Evolutionary conservation across 2,329 filamentous ascomycete species (phyloP), one percentile per base, ranked within the genome.

Genomic region (Didymosphaeria variabile): DNA sequence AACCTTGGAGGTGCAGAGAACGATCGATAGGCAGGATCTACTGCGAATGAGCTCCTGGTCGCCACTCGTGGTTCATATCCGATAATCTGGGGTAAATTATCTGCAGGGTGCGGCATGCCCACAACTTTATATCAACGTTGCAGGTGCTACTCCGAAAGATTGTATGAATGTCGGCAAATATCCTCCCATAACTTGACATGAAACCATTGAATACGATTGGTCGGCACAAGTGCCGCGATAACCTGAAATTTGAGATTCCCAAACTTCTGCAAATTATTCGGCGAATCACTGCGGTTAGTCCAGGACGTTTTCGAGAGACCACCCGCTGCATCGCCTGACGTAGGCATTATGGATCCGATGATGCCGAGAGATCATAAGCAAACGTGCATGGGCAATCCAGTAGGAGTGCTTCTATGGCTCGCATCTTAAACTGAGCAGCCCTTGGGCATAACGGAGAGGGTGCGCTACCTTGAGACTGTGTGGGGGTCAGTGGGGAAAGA

Each of bases 51-150:
- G 42, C 31, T 46, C 40, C 5, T 29, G 8, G 29, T 42, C 12
- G 42, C 31, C 5, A 36, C 15, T 19, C 29, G 15, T 19, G 29
- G 19, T 46, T 36, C 47, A 45, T 36, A 36, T 47, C n/a, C 15
- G 29, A 55, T 17, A 55, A 55, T 55, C 36, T 55, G 38, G 15
- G 29, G 53, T 36, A 55, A 29, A 55, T 55, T 55, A 21, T 19
- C n/a, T 36, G 42, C 53, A 46, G 38, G 42, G 40, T 12, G 19
- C 32, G 36, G 26, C 26, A 23, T 15, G 17, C 17, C 19, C 32
- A 46, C 23, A 55, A 55, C 53, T 29, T 55, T 55, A 46, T 36
- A 31, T 55, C 36, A 42, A 55, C 42, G 40, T 36, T 55, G 42
- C 21, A 46, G 36, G 42, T 55, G n/a, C 23, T 38, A 55, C 29